phyloP scores from a whole-genome alignment of 129 eudicot species.

The Flaveria linearis region DNA sequence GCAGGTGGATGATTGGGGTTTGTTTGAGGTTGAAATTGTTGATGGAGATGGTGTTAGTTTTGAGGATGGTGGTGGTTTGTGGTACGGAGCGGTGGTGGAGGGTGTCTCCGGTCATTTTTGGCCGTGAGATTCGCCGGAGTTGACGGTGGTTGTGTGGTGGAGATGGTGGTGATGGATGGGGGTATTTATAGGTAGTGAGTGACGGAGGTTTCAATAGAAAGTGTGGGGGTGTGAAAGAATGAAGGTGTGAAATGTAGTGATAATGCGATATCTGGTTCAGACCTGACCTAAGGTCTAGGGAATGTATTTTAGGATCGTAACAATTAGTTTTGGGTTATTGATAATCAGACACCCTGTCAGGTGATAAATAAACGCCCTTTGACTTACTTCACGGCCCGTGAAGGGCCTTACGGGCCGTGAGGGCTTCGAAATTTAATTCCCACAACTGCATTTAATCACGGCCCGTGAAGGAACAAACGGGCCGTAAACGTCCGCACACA shows the following conservation, averaged over 20 bases:
- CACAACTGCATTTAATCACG: too few species aligned
- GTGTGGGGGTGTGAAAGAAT: neutral
- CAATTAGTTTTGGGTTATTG: too few species aligned
- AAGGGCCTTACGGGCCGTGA: too few species aligned
- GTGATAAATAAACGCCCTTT: too few species aligned
- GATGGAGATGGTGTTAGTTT: conserved; percentile 29
- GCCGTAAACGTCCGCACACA: too few species aligned
- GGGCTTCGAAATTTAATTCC: too few species aligned
- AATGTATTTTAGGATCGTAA: neutral
- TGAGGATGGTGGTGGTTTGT: conserved; percentile 36
- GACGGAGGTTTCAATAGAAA: conserved; percentile 25
- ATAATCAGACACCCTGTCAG: too few species aligned
- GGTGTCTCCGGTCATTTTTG: conserved; percentile 19
- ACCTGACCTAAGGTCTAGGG: neutral
- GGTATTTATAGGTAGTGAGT: conserved; percentile 33
- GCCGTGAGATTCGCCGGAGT: neutral
- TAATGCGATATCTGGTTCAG: neutral
- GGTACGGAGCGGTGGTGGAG: conserved; percentile 39
- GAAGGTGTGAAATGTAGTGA: too few species aligned
- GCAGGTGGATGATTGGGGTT: neutral
- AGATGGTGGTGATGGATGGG: neutral
- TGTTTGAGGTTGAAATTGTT: conserved; percentile 29
- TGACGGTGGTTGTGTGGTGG: neutral
- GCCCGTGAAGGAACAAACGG: too few species aligned
- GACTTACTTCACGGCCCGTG: too few species aligned